Evolutionary conservation across 352 stramenopile species (phyloP).

Genomic region (Saprolegnia parasitica): DNA sequence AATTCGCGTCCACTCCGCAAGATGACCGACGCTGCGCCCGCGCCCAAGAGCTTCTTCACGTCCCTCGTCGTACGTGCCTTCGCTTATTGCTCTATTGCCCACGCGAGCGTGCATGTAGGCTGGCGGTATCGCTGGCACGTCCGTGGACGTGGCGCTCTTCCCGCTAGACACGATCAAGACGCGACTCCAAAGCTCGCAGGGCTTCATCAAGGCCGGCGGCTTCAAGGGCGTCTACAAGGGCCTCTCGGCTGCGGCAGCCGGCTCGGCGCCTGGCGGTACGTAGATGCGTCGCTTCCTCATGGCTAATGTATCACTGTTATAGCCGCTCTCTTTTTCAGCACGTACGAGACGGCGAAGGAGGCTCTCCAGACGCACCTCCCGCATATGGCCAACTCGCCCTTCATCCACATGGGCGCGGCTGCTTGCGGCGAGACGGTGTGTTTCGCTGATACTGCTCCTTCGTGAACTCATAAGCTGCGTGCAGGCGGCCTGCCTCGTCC

Average conservation of each 20-base stretch:
- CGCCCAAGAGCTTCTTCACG: constrained; percentile 27
- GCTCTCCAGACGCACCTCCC: constrained; percentile 48
- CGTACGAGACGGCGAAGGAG: constrained; percentile 88
- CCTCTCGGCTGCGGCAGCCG: constrained; percentile 84
- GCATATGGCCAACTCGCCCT: constrained; percentile 71
- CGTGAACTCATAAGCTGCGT: neutral
- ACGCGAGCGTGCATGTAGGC: constrained; percentile 37
- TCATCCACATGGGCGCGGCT: constrained; percentile 94
- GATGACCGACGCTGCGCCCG: constrained; percentile 4
- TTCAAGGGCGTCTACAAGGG: constrained; percentile 93
- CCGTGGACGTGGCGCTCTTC: constrained; percentile 97
- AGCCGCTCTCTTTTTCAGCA: constrained; percentile 87
- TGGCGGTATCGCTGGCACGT: constrained; percentile 93
- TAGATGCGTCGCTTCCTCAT: neutral
- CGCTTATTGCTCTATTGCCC: neutral
- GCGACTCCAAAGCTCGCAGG: constrained; percentile 92
- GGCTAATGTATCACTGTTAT: constrained; percentile 11
- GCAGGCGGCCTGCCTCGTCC: constrained; percentile 93
- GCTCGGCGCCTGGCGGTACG: constrained; percentile 86
- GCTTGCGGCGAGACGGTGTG: constrained; percentile 90
- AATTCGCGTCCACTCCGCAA: neutral
- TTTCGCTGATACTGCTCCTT: neutral
- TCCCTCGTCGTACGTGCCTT: constrained; percentile 16
- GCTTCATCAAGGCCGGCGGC: constrained; percentile 96
- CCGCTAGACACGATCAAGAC: constrained; percentile 99